Conservation (phyloP, 208 protist genomes). For the Leishmania amazonensis region DNA sequence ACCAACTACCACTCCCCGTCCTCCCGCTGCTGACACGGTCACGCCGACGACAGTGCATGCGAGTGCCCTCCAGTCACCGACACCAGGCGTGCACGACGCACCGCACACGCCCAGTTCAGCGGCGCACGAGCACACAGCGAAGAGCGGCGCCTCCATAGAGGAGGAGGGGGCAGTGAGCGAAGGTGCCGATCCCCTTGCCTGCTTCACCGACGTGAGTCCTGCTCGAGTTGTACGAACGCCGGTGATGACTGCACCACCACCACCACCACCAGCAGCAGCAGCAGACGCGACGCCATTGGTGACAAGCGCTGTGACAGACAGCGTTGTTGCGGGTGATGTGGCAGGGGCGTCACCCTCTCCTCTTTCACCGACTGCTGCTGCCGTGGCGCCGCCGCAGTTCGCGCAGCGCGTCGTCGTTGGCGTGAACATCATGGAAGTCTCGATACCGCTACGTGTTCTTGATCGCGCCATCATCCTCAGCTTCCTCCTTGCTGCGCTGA, state of each 20-base stretch:
- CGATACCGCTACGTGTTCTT: slow-evolving; percentile 15
- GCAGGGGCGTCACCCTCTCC: neutral
- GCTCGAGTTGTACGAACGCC: neutral
- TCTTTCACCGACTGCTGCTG: neutral
- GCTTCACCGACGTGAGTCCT: neutral
- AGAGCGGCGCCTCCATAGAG: neutral
- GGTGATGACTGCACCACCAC: neutral
- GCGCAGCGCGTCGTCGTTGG: slow-evolving; percentile 15
- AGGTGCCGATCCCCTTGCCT: neutral
- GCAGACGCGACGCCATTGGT: neutral
- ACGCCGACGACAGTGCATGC: neutral
- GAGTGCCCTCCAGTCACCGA: neutral
- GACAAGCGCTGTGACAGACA: neutral
- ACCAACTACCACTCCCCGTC: neutral
- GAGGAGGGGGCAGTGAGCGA: neutral
- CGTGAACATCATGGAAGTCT: slow-evolving; percentile 7
- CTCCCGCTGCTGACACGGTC: neutral
- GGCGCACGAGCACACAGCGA: neutral
- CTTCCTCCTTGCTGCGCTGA: slow-evolving; percentile 18
- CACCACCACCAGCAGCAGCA: neutral
- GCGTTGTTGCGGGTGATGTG: neutral
- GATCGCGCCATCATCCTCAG: slow-evolving; percentile 27
- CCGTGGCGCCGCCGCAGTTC: neutral
- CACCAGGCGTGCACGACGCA: neutral
- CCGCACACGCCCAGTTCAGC: neutral